Evolutionary conservation across 2,329 filamentous ascomycete genomes (phyloP).

Genomic region (Phaeoacremonium minimum): DNA sequence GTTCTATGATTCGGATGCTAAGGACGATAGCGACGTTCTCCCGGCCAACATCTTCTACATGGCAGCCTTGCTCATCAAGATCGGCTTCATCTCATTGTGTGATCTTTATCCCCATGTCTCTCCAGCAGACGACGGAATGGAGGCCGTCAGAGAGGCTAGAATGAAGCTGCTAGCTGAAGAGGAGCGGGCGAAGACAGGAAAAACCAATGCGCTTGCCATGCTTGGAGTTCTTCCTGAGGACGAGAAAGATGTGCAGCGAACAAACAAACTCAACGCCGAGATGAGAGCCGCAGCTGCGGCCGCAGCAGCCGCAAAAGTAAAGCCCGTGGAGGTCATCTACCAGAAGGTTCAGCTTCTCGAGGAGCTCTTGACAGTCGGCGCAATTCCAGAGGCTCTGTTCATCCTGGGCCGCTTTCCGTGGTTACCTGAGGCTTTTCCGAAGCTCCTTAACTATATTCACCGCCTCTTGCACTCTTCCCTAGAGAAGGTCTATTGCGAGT

Average conservation of each 20-base stretch:
- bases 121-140: constrained; percentile 80
- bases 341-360: constrained; percentile 85
- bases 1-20: constrained; percentile 81
- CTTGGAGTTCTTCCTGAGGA: constrained; percentile 87
- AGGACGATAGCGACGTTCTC: constrained; percentile 70
- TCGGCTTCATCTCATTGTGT: constrained; percentile 88
- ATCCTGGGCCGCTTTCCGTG: constrained; percentile 86
- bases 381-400: constrained; percentile 87
- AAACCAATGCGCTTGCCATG: constrained; percentile 78
- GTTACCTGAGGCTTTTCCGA: constrained; percentile 80
- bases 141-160: constrained; percentile 63
- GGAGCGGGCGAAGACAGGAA: constrained; percentile 68
- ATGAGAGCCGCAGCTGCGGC: constrained; percentile 52
- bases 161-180: constrained; percentile 74
- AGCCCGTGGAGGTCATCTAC: constrained; percentile 61
- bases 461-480: constrained; percentile 81
- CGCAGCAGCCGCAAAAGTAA: constrained; percentile 2
- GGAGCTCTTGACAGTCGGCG: constrained; percentile 84
- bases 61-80: constrained; percentile 88
- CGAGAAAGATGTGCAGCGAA: constrained; percentile 44
- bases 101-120: constrained; percentile 93
- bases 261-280: constrained; percentile 45
- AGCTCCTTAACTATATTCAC: constrained; percentile 75
- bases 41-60: constrained; percentile 93
- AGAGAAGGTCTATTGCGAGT: constrained; percentile 62